Evolutionary conservation across 345 rosid species (phyloP), one percentile per base, ranked within the genome.

Genomic region (Syzygium jambos): DNA sequence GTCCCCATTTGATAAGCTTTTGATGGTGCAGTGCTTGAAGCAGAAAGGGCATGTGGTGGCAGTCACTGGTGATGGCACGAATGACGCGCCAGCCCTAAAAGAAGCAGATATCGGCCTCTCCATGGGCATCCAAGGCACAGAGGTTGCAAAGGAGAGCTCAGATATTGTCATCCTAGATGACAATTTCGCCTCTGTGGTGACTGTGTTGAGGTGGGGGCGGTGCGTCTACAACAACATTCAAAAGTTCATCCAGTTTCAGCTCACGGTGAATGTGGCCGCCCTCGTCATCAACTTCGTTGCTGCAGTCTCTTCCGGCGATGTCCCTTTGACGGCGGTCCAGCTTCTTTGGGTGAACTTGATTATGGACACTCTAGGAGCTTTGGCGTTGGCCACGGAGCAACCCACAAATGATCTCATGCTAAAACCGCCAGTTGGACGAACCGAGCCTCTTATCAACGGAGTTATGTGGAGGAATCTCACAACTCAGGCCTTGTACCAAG

Each of bases 181-280:
- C 85, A 95, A 96, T 56, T 96, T 96, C 15, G 91, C 95, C 17
- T 93, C 98, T 1, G 95, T 93, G 9, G 95, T 94, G 56, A 95
- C 94, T 1, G 98, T 95, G 52, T 86, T 95, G 87, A 95, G 91
- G 80, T 94, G 98, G 98, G 99, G 99, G 21, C 92, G 98, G 83
- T 95, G 97, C 23, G 97, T 96, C 6, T 95, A 95, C 89, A 92
- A 89, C 88, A 96, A 95, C 91, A 95, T 96, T 56, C 96, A 96
- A 87, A 96, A 95, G 78, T 94, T 96, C 87, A 94, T 96, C 43
- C 98, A 95, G 65, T 95, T 96, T 91, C 99, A 95, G 91, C 95
- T 96, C 11, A 95, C 99, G 0, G 96, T 95, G 1, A 96, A 94
- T 52, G 95, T 95, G 2, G 96, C 96, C 1, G 96, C 98, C 16